A percentile compares a stretch with the other conserved stretches of the same genome.
Evolutionary conservation across 2,329 filamentous ascomycete species (phyloP).

Genomic region (Clarireedia homoeocarpa): DNA sequence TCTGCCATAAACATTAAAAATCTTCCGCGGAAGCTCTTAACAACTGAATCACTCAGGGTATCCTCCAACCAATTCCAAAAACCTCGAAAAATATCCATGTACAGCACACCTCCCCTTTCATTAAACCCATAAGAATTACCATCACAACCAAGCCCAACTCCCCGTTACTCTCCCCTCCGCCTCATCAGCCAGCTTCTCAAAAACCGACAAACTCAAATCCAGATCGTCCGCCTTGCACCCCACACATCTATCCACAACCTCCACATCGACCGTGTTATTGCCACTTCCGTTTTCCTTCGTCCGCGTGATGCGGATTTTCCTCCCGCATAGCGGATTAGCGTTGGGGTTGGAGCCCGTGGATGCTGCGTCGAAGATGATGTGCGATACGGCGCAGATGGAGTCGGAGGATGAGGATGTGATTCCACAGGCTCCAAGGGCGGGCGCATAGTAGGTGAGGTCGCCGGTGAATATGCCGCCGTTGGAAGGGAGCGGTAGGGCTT

Average conservation of each 20-base stretch:
- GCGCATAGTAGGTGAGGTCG: constrained; percentile 62
- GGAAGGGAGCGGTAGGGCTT: constrained; percentile 43
- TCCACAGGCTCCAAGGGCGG: constrained; percentile 63
- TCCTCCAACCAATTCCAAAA: too few relatives aligned
- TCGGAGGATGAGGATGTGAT: constrained; percentile 45
- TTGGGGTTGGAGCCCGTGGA: constrained; percentile 48
- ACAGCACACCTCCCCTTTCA: too few relatives aligned
- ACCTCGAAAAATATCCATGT: too few relatives aligned
- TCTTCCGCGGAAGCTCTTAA: too few relatives aligned
- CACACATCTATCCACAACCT: constrained; percentile 54
- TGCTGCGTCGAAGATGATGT: constrained; percentile 56
- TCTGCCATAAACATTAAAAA: too few relatives aligned
- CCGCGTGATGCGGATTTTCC: constrained; percentile 53
- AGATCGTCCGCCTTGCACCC: constrained; percentile 35
- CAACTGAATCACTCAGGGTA: too few relatives aligned
- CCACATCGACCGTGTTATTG: constrained; percentile 51
- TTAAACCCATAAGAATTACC: too few relatives aligned
- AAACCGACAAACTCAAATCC: constrained; percentile 36
- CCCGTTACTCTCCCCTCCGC: constrained; percentile 34
- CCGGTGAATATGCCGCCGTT: constrained; percentile 47
- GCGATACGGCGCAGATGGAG: constrained; percentile 58
- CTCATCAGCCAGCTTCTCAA: constrained; percentile 38
- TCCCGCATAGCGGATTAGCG: constrained; percentile 58
- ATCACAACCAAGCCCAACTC: constrained; percentile 31
- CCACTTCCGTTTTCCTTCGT: constrained; percentile 38